Evolutionary conservation across 164 flowering plant genomes (phyloP), one percentile per base, ranked within the genome.

Genomic region (Hamamelis virginiana): DNA sequence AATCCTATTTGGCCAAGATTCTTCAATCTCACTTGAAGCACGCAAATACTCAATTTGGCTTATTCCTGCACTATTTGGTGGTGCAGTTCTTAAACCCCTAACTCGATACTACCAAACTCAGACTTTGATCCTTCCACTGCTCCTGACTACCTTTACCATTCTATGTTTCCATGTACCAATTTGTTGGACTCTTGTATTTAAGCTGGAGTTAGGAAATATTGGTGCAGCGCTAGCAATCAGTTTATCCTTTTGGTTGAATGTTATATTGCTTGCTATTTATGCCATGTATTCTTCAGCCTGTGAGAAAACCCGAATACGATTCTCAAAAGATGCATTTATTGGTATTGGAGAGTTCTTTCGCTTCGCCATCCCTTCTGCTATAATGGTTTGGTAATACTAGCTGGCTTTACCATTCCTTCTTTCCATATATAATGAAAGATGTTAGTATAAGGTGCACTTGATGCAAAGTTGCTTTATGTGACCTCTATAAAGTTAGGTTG

Each of bases 301-400:
- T 60, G 71, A 62, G 25, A 69, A 71, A 59, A 79, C 82, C 9
- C 71, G 76, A 0, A 27, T 48, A 1, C 41, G 74, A 0, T 64
- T 85, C 59, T 72, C 86, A 2, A 66, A 3, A 22, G 80, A 79
- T 9, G 79, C 51, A 27, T 44, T 81, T 15, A 12, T 11, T 4
- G 69, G 76, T 14, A 48, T 81, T 2, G 50, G 63, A 44, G 69
- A 76, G 52, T 81, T 81, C 72, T 70, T 81, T 19, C 55, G 70
- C 9, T 63, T 79, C 8, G 86, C 73, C 13, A 38, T 85, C 11
- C 86, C 86, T 25, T 78, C 85, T 25, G 83, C 85, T 68, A 60
- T 73, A 0, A 82, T 84, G 85, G 55, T 74, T 55, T 82, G 85
- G 88, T 82, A 72, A 67, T n/a, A n/a, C n/a, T n/a, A n/a, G n/a